Base-by-base conservation (phyloP, 495 filamentous ascomycete species). In the Sordaria brevicollis region DNA sequence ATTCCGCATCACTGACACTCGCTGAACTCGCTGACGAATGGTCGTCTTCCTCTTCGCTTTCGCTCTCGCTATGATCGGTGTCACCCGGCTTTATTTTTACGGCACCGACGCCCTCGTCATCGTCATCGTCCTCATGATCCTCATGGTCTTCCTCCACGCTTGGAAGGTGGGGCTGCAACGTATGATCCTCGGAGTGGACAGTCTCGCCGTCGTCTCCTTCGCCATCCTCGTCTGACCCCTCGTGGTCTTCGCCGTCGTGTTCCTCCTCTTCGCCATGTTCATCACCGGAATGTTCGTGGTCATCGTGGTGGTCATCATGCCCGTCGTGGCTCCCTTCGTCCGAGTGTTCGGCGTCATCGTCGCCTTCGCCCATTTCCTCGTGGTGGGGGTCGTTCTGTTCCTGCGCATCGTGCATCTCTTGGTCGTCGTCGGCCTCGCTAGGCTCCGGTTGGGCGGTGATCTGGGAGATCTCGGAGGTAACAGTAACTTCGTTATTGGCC, bases 41-140 rank as follows among this genome's bases (percentile, higher is more conserved):
- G 71, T 79, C 66, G 17, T 49, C 69, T 43, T 75, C 76, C 25
- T 77, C 73, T 5, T 79, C 78, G 21, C 49, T 62, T 33, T 79
- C 81, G 21, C 82, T 84, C 19, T 86, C 74, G 57, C 84, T 73
- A 68, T 85, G 77, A 49, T 85, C 81, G 3, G 83, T 84, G 21
- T 84, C 81, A 57, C 86, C 84, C 9, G 88, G 87, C 67, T 83
- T 83, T 35, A 90, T 84, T 74, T 93, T 93, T 7, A 94, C 91
- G 19, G 91, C 90, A 2, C 90, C 90, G 65, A 93, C 91, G 19
- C 89, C 86, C 76, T 92, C 91, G 33, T 83, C 79, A 35, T 85
- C 84, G 21, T 83, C 82, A 57, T 80, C 82, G 35, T 87, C 82
- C 13, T 82, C 83, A 15, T 83, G 83, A 4, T 82, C 79, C 5